Conservation (phyloP, 176 grass and related monocot genomes). For the Carex cristatella region DNA sequence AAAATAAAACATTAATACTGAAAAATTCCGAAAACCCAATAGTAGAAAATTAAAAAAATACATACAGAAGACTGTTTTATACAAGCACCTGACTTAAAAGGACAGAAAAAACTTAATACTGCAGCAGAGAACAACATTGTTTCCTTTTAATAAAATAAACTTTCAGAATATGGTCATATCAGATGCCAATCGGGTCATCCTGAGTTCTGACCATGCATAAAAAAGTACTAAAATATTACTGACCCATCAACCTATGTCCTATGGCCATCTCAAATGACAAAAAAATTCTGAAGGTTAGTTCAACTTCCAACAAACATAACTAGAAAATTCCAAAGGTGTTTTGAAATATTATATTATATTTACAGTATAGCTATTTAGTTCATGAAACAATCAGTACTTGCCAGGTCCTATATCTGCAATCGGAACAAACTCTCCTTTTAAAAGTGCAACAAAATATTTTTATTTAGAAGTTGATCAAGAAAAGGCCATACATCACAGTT, state of each 20-base stretch:
- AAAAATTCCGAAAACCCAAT: not conserved
- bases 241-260: not conserved
- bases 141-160: not conserved
- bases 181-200: not conserved
- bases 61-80: not conserved
- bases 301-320: not conserved
- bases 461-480: not conserved
- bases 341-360: not conserved
- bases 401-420: not conserved
- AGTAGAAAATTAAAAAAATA: not conserved
- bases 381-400: not conserved
- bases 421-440: not conserved
- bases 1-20: not conserved
- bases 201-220: not conserved
- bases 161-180: not conserved
- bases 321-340: not conserved
- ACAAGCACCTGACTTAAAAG: not conserved
- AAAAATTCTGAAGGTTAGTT: not conserved
- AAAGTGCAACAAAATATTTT: not conserved
- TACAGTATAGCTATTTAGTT: not conserved
- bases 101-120: not conserved
- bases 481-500: constrained; percentile 75
- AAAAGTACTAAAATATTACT: not conserved
- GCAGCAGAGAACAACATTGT: not conserved
- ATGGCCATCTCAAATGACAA: not conserved